Conservation (phyloP, 805 yeast species). For the Yamadazyma olivae region DNA sequence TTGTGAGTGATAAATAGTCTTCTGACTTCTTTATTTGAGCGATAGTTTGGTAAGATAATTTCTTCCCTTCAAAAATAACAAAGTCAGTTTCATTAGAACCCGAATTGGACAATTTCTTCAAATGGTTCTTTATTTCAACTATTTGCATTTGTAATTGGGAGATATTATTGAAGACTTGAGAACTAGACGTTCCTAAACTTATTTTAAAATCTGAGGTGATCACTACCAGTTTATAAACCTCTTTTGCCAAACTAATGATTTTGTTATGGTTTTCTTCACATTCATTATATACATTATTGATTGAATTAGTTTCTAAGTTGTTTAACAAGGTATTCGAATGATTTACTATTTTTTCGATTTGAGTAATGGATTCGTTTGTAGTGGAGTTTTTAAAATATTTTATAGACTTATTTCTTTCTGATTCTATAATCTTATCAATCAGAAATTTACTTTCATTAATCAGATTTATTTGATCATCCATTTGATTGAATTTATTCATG, state of each 20-base stretch:
- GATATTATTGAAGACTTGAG: slow-evolving; percentile 25
- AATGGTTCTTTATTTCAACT: slow-evolving; percentile 29
- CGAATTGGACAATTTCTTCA: slow-evolving; percentile 20
- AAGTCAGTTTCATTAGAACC: background rate
- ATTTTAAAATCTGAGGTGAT: slow-evolving; percentile 22
- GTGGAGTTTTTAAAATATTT: slow-evolving; percentile 19
- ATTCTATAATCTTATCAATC: slow-evolving; percentile 42
- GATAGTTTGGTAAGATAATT: slow-evolving; percentile 14
- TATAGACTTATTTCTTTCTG: slow-evolving; percentile 36
- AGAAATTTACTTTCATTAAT: slow-evolving; percentile 34
- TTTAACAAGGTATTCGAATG: background rate
- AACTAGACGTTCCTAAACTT: slow-evolving; percentile 19
- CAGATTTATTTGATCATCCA: slow-evolving; percentile 31
- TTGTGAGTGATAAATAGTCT: slow-evolving; percentile 41
- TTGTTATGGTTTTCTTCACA: background rate
- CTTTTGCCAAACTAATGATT: background rate
- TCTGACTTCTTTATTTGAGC: slow-evolving; percentile 28
- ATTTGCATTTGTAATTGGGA: slow-evolving; percentile 37
- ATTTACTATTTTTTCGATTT: background rate
- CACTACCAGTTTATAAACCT: slow-evolving; percentile 1
- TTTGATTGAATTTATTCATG: slow-evolving; percentile 24
- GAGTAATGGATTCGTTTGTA: background rate
- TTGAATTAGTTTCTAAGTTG: background rate
- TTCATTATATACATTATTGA: slow-evolving; percentile 1
- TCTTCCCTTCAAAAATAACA: background rate